phyloP scores from a whole-genome alignment of 257 asterid species.

The Solanum bulbocastanum region DNA sequence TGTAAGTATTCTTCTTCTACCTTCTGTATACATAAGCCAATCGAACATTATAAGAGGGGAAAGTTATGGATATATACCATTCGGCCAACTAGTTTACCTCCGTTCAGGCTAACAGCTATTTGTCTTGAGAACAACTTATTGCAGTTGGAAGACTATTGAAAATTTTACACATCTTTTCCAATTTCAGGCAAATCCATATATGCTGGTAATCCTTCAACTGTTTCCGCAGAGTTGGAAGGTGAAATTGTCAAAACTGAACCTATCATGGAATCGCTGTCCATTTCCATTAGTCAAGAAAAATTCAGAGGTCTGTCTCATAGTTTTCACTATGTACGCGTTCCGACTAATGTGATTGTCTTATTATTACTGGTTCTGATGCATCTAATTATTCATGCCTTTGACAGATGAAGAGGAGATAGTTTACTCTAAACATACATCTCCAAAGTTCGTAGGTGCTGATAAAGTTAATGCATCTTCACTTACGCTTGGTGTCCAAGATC shows the following conservation, averaged over 20 bases:
- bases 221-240: neutral
- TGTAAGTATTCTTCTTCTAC: conserved; percentile 10
- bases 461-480: neutral
- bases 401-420: neutral
- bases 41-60: neutral
- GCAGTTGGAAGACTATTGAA: neutral
- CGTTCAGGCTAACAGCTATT: neutral
- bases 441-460: neutral
- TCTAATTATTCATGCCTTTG: neutral
- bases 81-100: neutral
- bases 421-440: neutral
- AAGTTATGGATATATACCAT: neutral
- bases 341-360: neutral
- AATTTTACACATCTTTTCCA: neutral
- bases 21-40: neutral
- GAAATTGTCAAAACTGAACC: conserved; percentile 4
- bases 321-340: neutral
- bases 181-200: conserved; percentile 15
- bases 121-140: neutral
- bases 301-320: neutral
- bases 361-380: neutral
- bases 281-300: conserved; percentile 3
- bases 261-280: neutral
- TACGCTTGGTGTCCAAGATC: neutral
- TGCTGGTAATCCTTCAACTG: neutral